Conservation (phyloP, 768 basidiomycete species). For the Podaxis rugospora region DNA sequence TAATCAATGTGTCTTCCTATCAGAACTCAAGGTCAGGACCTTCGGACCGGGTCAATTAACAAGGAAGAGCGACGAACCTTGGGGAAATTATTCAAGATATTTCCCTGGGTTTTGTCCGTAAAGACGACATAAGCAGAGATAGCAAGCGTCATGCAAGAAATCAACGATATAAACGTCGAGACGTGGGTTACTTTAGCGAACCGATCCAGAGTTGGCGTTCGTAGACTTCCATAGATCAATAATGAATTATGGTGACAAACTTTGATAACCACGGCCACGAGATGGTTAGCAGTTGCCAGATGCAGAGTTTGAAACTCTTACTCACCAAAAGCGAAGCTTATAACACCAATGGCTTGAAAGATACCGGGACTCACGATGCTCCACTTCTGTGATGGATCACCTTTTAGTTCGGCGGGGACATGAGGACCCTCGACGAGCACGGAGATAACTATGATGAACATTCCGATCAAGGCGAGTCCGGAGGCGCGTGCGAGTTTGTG, state of each 20-base stretch:
- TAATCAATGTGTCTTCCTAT: constrained; percentile 84
- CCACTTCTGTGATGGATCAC: constrained; percentile 69
- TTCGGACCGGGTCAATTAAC: not conserved
- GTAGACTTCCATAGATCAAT: constrained; percentile 90
- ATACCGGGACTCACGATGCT: constrained; percentile 76
- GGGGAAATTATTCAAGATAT: constrained; percentile 94
- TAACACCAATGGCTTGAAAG: constrained; percentile 96
- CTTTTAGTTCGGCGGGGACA: constrained; percentile 68
- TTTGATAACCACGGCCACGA: constrained; percentile 16
- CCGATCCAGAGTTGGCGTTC: constrained; percentile 90
- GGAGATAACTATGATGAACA: constrained; percentile 87
- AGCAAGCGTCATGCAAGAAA: constrained; percentile 82
- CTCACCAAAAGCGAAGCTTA: constrained; percentile 83
- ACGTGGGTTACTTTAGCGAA: constrained; percentile 92
- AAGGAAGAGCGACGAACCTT: constrained; percentile 37
- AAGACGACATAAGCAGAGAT: constrained; percentile 85
- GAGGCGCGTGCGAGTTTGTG: constrained; percentile 95
- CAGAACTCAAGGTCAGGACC: not conserved
- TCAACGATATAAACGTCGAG: constrained; percentile 78
- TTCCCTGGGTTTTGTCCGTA: constrained; percentile 91
- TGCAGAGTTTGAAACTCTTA: too few relatives aligned
- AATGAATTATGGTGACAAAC: constrained; percentile 98
- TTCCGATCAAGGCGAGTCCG: constrained; percentile 85
- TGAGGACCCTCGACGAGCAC: constrained; percentile 82
- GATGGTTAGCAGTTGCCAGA: too few relatives aligned